These are phyloP conservation scores for Termitomyces sp. DNA, from an alignment of 768 basidiomycete species.

Conservation along the genomic window DNA sequence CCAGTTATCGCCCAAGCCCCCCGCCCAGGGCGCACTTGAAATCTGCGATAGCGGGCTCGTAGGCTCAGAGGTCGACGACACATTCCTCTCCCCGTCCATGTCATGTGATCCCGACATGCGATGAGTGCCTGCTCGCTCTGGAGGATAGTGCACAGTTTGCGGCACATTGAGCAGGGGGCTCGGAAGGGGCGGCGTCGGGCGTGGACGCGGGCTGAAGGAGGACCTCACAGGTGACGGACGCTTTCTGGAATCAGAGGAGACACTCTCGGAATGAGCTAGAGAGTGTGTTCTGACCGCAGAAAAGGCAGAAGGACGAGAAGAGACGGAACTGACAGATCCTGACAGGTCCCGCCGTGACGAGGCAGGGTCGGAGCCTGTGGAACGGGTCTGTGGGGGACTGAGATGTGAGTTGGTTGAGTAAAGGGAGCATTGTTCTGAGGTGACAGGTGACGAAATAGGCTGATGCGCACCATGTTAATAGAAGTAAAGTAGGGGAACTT, in stretches of 20 bases:
- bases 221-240: conserved; percentile 44
- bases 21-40: conserved; percentile 35
- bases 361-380: conserved; percentile 48
- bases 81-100: conserved; percentile 11
- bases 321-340: conserved; percentile 44
- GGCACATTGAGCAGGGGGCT: conserved; percentile 8
- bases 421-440: conserved; percentile 62
- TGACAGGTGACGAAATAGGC: conserved; percentile 36
- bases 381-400: conserved; percentile 38
- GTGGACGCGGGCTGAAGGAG: conserved; percentile 33
- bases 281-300: conserved; percentile 32
- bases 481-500: conserved; percentile 6
- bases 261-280: conserved; percentile 43
- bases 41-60: conserved; percentile 18
- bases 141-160: conserved; percentile 11
- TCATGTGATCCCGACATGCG: conserved; percentile 8
- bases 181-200: conserved; percentile 11
- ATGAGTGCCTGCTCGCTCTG: conserved; percentile 18
- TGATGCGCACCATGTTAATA: conserved; percentile 19
- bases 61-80: conserved; percentile 19
- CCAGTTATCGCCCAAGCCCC: conserved; percentile 35
- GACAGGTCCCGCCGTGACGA: conserved; percentile 35
- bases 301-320: conserved; percentile 46
- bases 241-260: conserved; percentile 48
- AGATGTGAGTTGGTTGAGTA: conserved; percentile 59